These are phyloP conservation scores for Penicillium sumatraense DNA, from an alignment of 2,329 filamentous ascomycete genomes.

Conservation along the genomic window DNA sequence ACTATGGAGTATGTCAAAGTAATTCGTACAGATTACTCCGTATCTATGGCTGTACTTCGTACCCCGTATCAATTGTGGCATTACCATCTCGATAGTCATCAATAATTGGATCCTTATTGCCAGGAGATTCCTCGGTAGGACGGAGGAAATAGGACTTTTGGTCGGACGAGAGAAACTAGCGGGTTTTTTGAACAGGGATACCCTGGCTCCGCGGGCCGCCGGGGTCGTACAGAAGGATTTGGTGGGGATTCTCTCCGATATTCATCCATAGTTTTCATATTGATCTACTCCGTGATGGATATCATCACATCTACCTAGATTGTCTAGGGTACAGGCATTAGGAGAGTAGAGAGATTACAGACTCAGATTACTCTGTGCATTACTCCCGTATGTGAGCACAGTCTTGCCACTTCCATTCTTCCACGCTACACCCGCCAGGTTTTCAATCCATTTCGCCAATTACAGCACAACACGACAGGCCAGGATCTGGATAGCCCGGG, in stretches of 20 bases:
- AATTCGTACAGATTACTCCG: too few relatives aligned
- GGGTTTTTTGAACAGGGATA: conserved; percentile 10
- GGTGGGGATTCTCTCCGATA: conserved; percentile 8
- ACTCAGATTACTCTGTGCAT: too few relatives aligned
- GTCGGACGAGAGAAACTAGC: conserved; percentile 9
- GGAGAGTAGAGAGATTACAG: too few relatives aligned
- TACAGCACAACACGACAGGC: conserved; percentile 20
- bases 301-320: too few relatives aligned
- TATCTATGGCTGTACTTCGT: too few relatives aligned
- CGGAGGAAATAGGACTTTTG: conserved; percentile 8
- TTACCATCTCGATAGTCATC: too few relatives aligned
- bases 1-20: too few relatives aligned
- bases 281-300: too few relatives aligned
- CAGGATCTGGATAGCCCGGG: conserved; percentile 9
- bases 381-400: too few relatives aligned
- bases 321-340: too few relatives aligned
- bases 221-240: conserved; percentile 14
- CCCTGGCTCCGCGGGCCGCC: not conserved
- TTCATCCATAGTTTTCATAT: too few relatives aligned
- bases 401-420: not conserved
- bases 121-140: conserved; percentile 10
- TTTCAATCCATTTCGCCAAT: conserved; percentile 9
- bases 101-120: not conserved
- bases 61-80: too few relatives aligned
- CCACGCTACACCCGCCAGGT: not conserved